Evolutionary conservation across 352 stramenopile genomes (phyloP), one percentile per base, ranked within the genome.

Genomic region (Globisporangium recalcitrans): DNA sequence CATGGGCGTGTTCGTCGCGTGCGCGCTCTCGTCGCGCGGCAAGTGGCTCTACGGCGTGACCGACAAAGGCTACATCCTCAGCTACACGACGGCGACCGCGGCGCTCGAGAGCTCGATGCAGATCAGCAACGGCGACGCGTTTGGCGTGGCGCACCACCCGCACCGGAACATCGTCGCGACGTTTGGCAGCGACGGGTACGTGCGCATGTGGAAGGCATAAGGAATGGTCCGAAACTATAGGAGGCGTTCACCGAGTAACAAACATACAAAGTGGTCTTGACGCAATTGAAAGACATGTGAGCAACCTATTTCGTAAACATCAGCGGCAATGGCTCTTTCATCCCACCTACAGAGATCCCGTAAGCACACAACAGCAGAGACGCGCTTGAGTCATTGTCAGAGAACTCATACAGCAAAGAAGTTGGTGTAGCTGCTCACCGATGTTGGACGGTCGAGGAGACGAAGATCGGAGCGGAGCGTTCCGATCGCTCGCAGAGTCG

Each of bases 81-180:
- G 68, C 31, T 97, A 97, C 56, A 47, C 73, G 6, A 62, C 78
- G 3, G 75, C 74, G 8, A 85, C 66, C 6, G 85, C 74, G 0
- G 63, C 72, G 42, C 64, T 96, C 4, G 88, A 96, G 63, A 69
- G 71, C 5, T 84, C 82, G 8, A 74, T 96, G 64, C 87, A 95
- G 74, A 83, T 97, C 19, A 89, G 70, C 60, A 93, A 93, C 9
- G 78, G 83, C 31, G 77, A 93, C 19, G 71, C 87, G 1, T 82
- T 95, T 22, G 90, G 90, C 7, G 66, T 97, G 22, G 72, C 72
- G 11, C 89, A 97, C 63, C 90, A 97, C 53, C 90, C 90, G 4
- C 81, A 96, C 60, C 78, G 87, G 52, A 97, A 97, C 64, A 62
- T 97, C 27, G 51, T 97, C 34, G 90, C 88, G 36, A 97, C 90